Evolutionary conservation across 306 rosid genomes (phyloP).

Genomic region (Glycyrrhiza uralensis): DNA sequence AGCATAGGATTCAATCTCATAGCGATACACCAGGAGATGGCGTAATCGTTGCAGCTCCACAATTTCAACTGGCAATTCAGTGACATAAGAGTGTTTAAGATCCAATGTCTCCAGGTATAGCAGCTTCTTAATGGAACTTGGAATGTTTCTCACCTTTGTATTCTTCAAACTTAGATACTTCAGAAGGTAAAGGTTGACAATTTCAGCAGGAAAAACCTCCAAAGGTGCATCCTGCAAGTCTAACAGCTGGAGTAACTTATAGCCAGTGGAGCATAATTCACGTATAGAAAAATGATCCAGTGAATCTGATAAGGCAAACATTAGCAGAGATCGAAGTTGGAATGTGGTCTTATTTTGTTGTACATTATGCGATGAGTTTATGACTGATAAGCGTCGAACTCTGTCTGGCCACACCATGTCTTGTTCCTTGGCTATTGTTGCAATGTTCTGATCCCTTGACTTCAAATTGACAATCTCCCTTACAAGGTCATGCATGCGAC

Average conservation of each 20-base stretch:
- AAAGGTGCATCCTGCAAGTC: slow-evolving; percentile 48
- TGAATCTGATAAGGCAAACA: slow-evolving; percentile 44
- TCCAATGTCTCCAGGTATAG: slow-evolving; percentile 46
- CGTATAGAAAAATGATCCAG: slow-evolving; percentile 26
- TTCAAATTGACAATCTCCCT: slow-evolving; percentile 47
- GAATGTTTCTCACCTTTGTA: slow-evolving; percentile 46
- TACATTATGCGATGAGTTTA: slow-evolving; percentile 29
- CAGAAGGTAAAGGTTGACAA: slow-evolving; percentile 39
- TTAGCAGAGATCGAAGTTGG: slow-evolving; percentile 49
- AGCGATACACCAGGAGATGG: slow-evolving; percentile 51
- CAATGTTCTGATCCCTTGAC: slow-evolving; percentile 55
- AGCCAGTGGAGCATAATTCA: slow-evolving; percentile 22
- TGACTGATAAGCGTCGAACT: slow-evolving; percentile 51
- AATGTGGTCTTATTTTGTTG: slow-evolving; percentile 24
- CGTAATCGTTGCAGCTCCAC: slow-evolving; percentile 46
- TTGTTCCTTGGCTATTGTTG: slow-evolving; percentile 44
- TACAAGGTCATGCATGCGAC: slow-evolving; percentile 52
- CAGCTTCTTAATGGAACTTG: slow-evolving; percentile 45
- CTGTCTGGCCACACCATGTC: slow-evolving; percentile 44
- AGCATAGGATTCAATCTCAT: slow-evolving; percentile 43
- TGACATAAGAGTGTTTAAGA: slow-evolving; percentile 48
- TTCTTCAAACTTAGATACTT: slow-evolving; percentile 51
- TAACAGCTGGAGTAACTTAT: slow-evolving; percentile 41
- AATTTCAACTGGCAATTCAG: slow-evolving; percentile 54
- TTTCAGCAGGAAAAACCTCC: slow-evolving; percentile 41